A percentile compares a stretch with the other conserved stretches of the same genome.
These are phyloP conservation scores for Fusarium dlaminii DNA, from an alignment of 2,329 filamentous ascomycete genomes.

Conservation along the genomic window DNA sequence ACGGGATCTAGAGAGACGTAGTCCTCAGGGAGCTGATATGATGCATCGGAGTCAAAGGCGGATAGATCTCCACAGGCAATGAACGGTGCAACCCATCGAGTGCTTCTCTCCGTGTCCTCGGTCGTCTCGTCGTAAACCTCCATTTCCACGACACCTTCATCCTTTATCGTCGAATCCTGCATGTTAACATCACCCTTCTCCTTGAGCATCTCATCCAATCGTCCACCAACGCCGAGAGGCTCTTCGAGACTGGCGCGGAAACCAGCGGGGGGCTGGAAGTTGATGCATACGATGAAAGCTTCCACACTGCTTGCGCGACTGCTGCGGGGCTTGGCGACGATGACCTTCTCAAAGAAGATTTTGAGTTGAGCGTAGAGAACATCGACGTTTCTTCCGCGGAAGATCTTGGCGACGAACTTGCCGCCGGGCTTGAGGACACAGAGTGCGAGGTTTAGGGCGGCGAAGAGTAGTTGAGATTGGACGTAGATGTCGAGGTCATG, in stretches of 20 bases:
- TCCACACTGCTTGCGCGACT: slow-evolving; percentile 97
- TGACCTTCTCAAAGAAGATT: slow-evolving; percentile 84
- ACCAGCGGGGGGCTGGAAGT: slow-evolving; percentile 81
- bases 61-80: slow-evolving; percentile 97
- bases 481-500: slow-evolving; percentile 99
- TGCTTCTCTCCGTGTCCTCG: slow-evolving; percentile 49
- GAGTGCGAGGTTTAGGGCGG: slow-evolving; percentile 90
- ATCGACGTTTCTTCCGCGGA: slow-evolving; percentile 94
- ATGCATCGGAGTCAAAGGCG: slow-evolving; percentile 94
- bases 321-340: slow-evolving; percentile 92
- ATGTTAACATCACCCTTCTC: slow-evolving; percentile 52
- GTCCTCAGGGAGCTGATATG: slow-evolving; percentile 87
- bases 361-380: slow-evolving; percentile 93
- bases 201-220: slow-evolving; percentile 61
- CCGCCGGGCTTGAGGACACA: slow-evolving; percentile 93
- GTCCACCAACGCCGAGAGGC: slow-evolving; percentile 73
- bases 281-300: slow-evolving; percentile 94
- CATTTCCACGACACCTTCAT: slow-evolving; percentile 57
- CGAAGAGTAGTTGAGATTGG: slow-evolving; percentile 93
- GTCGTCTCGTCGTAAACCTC: slow-evolving; percentile 58
- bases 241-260: slow-evolving; percentile 81
- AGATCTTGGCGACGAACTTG: slow-evolving; percentile 98
- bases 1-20: slow-evolving; percentile 90
- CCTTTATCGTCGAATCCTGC: slow-evolving; percentile 52
- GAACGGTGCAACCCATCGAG: slow-evolving; percentile 91